Conservation (phyloP, 1,139 yeast genomes). For the Saccharomyces uvarum region DNA sequence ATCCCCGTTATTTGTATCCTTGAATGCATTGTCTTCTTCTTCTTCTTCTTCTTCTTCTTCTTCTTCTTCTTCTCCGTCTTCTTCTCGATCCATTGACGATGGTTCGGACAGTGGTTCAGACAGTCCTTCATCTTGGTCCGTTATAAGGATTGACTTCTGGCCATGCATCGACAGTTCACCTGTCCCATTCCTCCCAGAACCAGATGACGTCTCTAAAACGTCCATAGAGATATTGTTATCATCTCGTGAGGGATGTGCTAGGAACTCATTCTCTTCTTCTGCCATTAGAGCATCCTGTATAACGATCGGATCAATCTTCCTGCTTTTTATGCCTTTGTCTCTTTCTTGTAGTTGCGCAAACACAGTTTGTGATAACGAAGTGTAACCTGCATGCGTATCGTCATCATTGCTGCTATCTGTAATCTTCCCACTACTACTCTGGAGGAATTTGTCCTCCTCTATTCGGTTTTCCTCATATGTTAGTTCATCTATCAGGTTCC, state of each 20-base stretch:
- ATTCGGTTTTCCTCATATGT: slow-evolving; percentile 2
- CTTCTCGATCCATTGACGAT: background rate
- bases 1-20: background rate
- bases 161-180: background rate
- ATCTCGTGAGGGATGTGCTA: background rate
- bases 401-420: background rate
- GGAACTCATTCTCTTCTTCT: background rate
- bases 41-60: background rate
- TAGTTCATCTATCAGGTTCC: slow-evolving; percentile 5
- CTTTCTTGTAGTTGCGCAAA: slow-evolving; percentile 10
- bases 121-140: background rate
- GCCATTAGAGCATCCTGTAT: slow-evolving; percentile 3
- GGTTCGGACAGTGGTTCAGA: background rate
- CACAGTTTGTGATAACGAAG: slow-evolving; percentile 11
- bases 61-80: background rate
- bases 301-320: slow-evolving; percentile 12
- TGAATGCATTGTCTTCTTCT: background rate
- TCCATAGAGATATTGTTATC: background rate
- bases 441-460: background rate
- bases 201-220: background rate
- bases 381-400: background rate
- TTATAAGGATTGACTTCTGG: background rate
- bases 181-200: background rate
- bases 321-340: slow-evolving; percentile 8
- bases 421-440: background rate